These are phyloP conservation scores for Trichomonascaceae sp. DNA, from an alignment of 1,139 yeast species.

Conservation along the genomic window DNA sequence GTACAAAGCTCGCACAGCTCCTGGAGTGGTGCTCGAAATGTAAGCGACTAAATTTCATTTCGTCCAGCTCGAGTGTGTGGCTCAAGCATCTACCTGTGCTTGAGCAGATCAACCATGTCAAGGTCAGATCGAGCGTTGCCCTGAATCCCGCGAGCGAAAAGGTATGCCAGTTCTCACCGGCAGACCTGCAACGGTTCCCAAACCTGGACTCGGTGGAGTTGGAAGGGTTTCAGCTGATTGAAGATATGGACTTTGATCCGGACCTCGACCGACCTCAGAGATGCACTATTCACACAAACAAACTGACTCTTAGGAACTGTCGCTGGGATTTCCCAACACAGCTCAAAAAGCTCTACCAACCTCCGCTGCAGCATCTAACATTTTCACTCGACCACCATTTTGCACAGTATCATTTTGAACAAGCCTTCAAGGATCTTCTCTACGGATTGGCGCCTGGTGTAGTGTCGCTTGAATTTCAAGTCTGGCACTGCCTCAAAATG, in stretches of 20 bases:
- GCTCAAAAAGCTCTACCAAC: neutral
- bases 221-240: neutral
- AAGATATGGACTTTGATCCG: neutral
- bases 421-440: no score
- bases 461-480: no score
- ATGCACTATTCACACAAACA: neutral
- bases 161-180: neutral
- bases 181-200: neutral
- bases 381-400: no score
- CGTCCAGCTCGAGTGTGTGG: neutral
- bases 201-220: neutral
- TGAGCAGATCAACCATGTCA: neutral
- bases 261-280: no score
- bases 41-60: neutral
- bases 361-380: neutral
- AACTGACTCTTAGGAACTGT: neutral
- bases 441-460: no score
- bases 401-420: no score
- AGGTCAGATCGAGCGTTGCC: neutral
- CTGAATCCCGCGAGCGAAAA: neutral
- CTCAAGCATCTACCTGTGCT: neutral
- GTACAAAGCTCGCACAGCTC: neutral
- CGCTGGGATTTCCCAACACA: neutral
- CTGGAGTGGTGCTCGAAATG: neutral
- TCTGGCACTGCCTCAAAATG: no score